Base-by-base conservation (phyloP, 257 asterid species). In the Vinca minor region DNA sequence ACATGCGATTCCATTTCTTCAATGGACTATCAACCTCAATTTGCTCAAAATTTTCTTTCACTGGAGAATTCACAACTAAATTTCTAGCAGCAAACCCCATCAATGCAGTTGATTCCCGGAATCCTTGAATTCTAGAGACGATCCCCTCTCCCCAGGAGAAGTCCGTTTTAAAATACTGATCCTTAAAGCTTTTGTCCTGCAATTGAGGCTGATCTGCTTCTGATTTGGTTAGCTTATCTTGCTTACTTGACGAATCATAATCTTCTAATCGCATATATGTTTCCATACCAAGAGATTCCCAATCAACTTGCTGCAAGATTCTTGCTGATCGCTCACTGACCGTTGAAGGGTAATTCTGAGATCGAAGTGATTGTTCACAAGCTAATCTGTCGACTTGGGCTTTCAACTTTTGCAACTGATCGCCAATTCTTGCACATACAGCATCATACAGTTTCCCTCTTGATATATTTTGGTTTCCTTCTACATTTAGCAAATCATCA, bases 391-490 rank as follows among this genome's bases (percentile, higher is more conserved):
- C 96, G 4, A 87, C 91, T 81, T 82, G 88, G 29, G 75, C 69
- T 80, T 90, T 90, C 63, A 90, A 74, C 76, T 61, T 79, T 68
- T 78, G 82, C 53, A 90, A 81, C 4, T 65, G 82, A 38, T 81
- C 77, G 3, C 90, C 86, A 32, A 90, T 81, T 79, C 95, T 85
- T 35, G 83, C 54, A 69, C 93, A 75, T 47, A 87, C 83, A 5
- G 88, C 87, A 68, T 90, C 95, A 31, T 84, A 90, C 36, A 90
- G 84, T 58, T 87, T 77, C 65, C 81, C 84, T 73, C 91, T 81
- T 10, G 91, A 71, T 25, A 81, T 53, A 15, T 73, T 78, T 55
- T 69, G 69, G 50, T 79, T 72, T 45, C 70, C 81, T 45, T 71
- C 87, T 11, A 69, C 71, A 10, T 59, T 42, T 46, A 82, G 71